phyloP scores from a whole-genome alignment of 2,329 filamentous ascomycete species.

The Septoria linicola region DNA sequence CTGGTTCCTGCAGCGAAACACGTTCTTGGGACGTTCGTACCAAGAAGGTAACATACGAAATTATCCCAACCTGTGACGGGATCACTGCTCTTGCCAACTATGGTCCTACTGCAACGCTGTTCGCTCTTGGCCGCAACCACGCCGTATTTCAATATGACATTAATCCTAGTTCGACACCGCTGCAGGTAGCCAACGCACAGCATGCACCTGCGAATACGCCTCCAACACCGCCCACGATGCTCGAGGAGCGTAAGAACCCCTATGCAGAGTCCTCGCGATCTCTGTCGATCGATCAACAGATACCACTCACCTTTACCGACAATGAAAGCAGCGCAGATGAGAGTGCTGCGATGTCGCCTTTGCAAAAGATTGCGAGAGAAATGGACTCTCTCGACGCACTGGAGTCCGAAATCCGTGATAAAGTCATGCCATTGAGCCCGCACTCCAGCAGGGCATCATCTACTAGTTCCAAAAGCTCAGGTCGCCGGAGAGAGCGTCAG shows the following conservation, averaged over 20 bases:
- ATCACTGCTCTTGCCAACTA: constrained; percentile 82
- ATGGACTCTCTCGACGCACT: constrained; percentile 62
- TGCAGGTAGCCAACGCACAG: constrained; percentile 82
- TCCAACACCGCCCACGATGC: constrained; percentile 77
- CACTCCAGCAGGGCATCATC: constrained; percentile 65
- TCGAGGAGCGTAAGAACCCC: constrained; percentile 64
- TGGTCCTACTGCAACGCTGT: constrained; percentile 85
- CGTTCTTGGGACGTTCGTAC: constrained; percentile 96
- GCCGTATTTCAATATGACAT: constrained; percentile 95
- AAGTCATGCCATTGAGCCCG: constrained; percentile 66
- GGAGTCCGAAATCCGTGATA: constrained; percentile 54
- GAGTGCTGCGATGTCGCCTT: constrained; percentile 60
- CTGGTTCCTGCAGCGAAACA: constrained; percentile 62
- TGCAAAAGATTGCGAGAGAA: constrained; percentile 72
- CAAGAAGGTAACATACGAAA: constrained; percentile 91
- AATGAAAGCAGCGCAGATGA: constrained; percentile 76
- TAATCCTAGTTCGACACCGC: constrained; percentile 65
- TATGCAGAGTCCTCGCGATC: constrained; percentile 32
- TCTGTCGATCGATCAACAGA: constrained; percentile 27
- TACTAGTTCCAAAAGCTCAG: constrained; percentile 56
- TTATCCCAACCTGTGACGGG: constrained; percentile 78
- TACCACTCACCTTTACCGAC: constrained; percentile 41
- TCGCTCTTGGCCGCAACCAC: constrained; percentile 83
- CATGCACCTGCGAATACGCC: constrained; percentile 77
- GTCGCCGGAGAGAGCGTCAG: constrained; percentile 39